Conservation (phyloP, 2,329 filamentous ascomycete genomes). For the Colletotrichum acutatum region DNA sequence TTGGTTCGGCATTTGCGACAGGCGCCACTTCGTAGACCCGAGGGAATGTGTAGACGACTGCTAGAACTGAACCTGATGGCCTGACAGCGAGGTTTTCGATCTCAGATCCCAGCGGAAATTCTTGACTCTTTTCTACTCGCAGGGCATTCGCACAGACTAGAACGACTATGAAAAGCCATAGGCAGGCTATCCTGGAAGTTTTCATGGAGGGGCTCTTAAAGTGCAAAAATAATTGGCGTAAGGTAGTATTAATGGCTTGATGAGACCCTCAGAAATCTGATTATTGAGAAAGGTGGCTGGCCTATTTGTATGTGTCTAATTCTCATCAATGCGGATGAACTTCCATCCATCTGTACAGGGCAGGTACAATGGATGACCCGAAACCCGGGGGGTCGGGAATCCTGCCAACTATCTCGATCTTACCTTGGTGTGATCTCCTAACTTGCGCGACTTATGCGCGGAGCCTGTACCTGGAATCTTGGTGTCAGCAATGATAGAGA, state of each 20-base stretch:
- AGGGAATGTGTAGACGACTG: not conserved
- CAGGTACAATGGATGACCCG: no score
- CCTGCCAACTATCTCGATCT: no score
- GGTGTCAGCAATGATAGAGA: no score
- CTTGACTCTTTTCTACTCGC: not conserved
- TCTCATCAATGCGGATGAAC: no score
- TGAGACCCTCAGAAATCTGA: not conserved
- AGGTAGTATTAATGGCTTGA: not conserved
- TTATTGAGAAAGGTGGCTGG: not conserved
- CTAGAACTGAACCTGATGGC: not conserved
- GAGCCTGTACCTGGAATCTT: no score
- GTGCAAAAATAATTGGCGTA: not conserved
- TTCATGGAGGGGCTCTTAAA: not conserved
- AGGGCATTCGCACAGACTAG: not conserved
- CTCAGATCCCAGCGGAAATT: not conserved
- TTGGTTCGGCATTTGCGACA: not conserved
- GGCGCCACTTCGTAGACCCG: not conserved
- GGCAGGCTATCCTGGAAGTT: not conserved
- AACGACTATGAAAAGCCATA: not conserved
- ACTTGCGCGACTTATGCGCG: no score
- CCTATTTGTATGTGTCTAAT: not conserved
- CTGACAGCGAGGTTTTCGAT: not conserved
- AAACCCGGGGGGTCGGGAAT: no score
- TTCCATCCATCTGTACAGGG: no score
- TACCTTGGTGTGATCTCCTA: no score